Base-by-base conservation (phyloP, 2,329 filamentous ascomycete species). In the Calonectria ilicicola region DNA sequence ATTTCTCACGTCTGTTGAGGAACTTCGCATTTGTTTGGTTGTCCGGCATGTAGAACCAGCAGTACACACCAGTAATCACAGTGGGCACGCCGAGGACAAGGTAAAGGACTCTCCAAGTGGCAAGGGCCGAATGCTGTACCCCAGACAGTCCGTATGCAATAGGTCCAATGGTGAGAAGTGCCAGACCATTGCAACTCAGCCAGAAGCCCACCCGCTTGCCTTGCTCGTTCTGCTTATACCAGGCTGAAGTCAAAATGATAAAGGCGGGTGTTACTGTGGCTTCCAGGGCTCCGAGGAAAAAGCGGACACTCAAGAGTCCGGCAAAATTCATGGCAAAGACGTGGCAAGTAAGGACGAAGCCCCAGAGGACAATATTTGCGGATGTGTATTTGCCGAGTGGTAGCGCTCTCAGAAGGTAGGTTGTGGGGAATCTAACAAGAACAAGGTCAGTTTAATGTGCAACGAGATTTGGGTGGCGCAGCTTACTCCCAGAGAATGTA, bases 21-120 rank as follows among this genome's bases (percentile, higher is more conserved):
- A 91, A 92, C 17, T 86, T 88, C 1, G 90, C 86, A 46, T 89
- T 85, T 81, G 91, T 87, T 0, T 91, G 91, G 0, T 89, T 91
- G 77, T 93, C 91, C 0, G 91, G 91, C 85, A 93, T 90, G 64
- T 88, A 86, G 35, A 87, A 68, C 58, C 89, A 84, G 10, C 92
- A 87, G 27, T 87, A 77, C 0, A 84, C 40, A 1, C 77, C 77
- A 27, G 88, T 80, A 49, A 87, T 85, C 40, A 89, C 84, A 1
- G 86, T 85, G 77, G 82, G 70, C 3, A 72, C 10, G 0, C 79
- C 79, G 35, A 78, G 79, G 44, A 80, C 77, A 6, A 79, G 75
- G n/a, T 76, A 78, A 2, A 80, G 79, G 10, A 78, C 74, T 51
- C 77, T 76, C 83, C 83, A 85, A 10, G 83, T 86, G 8, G 84